Evolutionary conservation across 2,329 filamentous ascomycete species (phyloP), one percentile per base, ranked within the genome.

Genomic region (Hypoxylon sp.): DNA sequence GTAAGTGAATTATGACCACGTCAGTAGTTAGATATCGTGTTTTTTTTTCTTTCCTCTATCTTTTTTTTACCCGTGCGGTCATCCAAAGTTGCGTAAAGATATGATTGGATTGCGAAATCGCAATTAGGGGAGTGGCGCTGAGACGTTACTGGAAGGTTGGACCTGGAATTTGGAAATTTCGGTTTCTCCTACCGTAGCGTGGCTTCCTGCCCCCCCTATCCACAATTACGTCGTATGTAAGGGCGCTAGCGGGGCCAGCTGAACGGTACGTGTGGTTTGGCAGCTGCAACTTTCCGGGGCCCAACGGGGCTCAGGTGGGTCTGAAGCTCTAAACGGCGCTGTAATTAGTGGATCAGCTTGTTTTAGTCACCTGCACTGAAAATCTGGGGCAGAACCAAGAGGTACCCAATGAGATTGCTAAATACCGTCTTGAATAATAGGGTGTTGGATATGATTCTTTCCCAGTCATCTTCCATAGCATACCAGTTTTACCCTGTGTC

Each of bases 31-130:
- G 50, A 30, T 46, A n/a, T 14, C 43, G 11, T 52, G n/a, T n/a
- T 28, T 30, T 63, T 43, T 38, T 21, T 49, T 56, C 45, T 61
- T 67, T 19, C 34, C 49, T 60, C 36, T 56, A 53, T 3, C 38
- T 43, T 49, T 58, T 57, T 66, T 58, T 41, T 17, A 23, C 43
- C 6, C 4, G 13, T 50, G 17, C 38, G 62, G 49, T 70, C 58
- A 57, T 60, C 56, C 38, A 57, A n/a, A 23, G 64, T 69, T 58
- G 65, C 68, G 68, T 70, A 65, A 46, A 67, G 58, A 63, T 19
- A 70, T 65, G 60, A 63, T 50, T 38, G 53, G 60, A 70, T 70
- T 65, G 68, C 68, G 65, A 70, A 50, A 68, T 70, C 59, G 53
- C 50, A 62, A 48, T 50, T 56, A 63, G 56, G 50, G 50, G 38